Percentiles rank a stretch among this genome's conserved stretches.
These are phyloP conservation scores for Plenodomus biglobosus DNA, from an alignment of 2,329 filamentous ascomycete genomes.

Conservation along the genomic window DNA sequence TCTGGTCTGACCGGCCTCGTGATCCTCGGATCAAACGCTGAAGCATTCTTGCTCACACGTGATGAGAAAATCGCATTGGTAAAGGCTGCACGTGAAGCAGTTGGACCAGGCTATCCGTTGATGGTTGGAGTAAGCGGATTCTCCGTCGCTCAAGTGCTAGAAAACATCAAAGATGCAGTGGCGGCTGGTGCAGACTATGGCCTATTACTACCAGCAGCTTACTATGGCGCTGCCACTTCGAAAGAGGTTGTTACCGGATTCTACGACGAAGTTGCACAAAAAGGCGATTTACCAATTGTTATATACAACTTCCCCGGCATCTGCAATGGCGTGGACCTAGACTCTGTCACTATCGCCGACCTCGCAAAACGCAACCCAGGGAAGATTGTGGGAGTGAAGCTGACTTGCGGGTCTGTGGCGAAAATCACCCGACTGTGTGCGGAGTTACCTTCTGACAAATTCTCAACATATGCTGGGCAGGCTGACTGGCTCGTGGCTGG, in stretches of 20 bases:
- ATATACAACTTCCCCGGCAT: slow-evolving; percentile 75
- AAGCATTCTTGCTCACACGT: slow-evolving; percentile 51
- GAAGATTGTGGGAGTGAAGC: slow-evolving; percentile 70
- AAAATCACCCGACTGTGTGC: slow-evolving; percentile 67
- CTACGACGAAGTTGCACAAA: slow-evolving; percentile 56
- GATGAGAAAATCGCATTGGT: slow-evolving; percentile 47
- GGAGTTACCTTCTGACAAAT: slow-evolving; percentile 54
- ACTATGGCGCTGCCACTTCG: slow-evolving; percentile 50
- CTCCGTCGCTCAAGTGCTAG: slow-evolving; percentile 48
- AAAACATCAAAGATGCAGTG: slow-evolving; percentile 47
- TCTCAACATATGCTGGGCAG: slow-evolving; percentile 72
- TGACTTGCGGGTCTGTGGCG: slow-evolving; percentile 73
- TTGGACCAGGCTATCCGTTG: slow-evolving; percentile 47
- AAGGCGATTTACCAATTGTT: slow-evolving; percentile 63
- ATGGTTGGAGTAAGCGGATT: slow-evolving; percentile 50
- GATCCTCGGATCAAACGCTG: slow-evolving; percentile 52
- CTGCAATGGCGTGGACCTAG: slow-evolving; percentile 66
- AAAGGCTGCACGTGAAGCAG: slow-evolving; percentile 46
- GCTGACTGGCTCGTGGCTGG: slow-evolving; percentile 68
- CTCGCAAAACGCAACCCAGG: slow-evolving; percentile 56
- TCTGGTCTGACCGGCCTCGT: slow-evolving; percentile 50
- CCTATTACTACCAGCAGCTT: slow-evolving; percentile 49
- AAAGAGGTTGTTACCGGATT: slow-evolving; percentile 47
- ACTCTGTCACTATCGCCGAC: slow-evolving; percentile 63
- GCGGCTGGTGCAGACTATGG: slow-evolving; percentile 48